phyloP scores from a whole-genome alignment of 306 rosid species.

The Luffa acutangula region DNA sequence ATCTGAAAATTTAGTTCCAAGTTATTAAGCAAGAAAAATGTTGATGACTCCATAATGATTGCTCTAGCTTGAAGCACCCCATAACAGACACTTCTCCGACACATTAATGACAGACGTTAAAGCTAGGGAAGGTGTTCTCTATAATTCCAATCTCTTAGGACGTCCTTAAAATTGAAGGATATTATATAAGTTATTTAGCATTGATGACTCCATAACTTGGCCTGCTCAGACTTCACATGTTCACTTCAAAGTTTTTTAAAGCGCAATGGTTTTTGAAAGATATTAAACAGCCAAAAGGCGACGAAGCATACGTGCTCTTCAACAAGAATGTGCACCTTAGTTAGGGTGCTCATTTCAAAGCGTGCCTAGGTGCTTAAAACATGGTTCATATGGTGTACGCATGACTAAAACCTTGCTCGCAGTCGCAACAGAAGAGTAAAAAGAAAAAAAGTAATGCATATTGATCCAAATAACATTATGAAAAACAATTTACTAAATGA shows the following conservation, averaged over 20 bases:
- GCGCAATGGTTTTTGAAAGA: too few relatives aligned
- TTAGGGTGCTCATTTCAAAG: too few relatives aligned
- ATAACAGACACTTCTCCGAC: background rate
- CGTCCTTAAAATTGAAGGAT: background rate
- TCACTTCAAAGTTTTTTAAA: background rate
- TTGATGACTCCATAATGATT: background rate
- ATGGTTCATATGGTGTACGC: background rate
- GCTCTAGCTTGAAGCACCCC: background rate
- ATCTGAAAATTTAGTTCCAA: constrained; percentile 26
- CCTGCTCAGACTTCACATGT: background rate
- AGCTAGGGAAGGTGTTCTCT: background rate
- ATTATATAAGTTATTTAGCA: background rate
- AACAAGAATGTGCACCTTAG: too few relatives aligned
- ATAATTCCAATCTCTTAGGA: background rate
- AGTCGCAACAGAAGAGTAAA: constrained; percentile 1
- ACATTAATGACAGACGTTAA: background rate
- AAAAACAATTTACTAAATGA: background rate
- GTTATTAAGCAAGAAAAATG: background rate
- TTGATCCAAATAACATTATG: background rate
- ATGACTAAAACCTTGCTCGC: background rate
- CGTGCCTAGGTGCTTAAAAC: too few relatives aligned
- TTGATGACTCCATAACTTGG: background rate
- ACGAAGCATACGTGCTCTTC: too few relatives aligned
- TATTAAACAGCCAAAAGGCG: too few relatives aligned
- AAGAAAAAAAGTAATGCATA: background rate